Percentiles rank a stretch among this genome's conserved stretches.
Evolutionary conservation across 164 flowering plant species (phyloP).

Genomic region (Tetrastigma voinierianum): DNA sequence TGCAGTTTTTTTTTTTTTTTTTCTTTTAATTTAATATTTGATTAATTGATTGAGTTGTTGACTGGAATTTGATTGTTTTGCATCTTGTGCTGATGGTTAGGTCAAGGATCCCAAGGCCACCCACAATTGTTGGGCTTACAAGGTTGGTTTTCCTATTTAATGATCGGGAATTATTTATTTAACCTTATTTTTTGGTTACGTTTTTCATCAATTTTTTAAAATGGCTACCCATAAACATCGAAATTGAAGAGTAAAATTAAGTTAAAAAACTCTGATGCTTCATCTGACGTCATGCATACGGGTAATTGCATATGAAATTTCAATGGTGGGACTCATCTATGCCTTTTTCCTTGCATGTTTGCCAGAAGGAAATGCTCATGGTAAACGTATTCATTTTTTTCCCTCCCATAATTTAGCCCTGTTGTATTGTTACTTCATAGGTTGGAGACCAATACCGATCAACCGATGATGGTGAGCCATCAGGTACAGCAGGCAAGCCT

Average conservation of each 20-base stretch:
- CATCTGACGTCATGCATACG: too few species aligned
- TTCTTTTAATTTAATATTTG: neutral
- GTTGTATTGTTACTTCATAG: constrained; percentile 30
- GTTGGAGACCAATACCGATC: constrained; percentile 80
- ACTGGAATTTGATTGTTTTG: neutral
- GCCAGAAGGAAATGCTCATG: neutral
- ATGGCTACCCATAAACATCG: too few species aligned
- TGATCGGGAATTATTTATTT: neutral
- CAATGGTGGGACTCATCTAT: too few species aligned
- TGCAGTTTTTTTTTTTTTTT: too few species aligned
- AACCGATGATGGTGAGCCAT: constrained; percentile 95
- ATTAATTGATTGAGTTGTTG: neutral
- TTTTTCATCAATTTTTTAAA: too few species aligned
- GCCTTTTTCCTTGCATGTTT: too few species aligned
- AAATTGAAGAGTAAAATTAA: too few species aligned
- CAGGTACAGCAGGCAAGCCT: constrained; percentile 97
- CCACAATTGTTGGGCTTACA: constrained; percentile 99
- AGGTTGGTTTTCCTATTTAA: constrained; percentile 37
- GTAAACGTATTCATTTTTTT: neutral
- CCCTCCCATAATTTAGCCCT: neutral
- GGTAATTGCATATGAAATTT: too few species aligned
- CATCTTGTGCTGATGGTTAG: constrained; percentile 24
- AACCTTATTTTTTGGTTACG: neutral
- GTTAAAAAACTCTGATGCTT: too few species aligned
- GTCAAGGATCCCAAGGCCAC: constrained; percentile 79